Base-by-base conservation (phyloP, 768 basidiomycete species). In the Dentipellis fragilis region DNA sequence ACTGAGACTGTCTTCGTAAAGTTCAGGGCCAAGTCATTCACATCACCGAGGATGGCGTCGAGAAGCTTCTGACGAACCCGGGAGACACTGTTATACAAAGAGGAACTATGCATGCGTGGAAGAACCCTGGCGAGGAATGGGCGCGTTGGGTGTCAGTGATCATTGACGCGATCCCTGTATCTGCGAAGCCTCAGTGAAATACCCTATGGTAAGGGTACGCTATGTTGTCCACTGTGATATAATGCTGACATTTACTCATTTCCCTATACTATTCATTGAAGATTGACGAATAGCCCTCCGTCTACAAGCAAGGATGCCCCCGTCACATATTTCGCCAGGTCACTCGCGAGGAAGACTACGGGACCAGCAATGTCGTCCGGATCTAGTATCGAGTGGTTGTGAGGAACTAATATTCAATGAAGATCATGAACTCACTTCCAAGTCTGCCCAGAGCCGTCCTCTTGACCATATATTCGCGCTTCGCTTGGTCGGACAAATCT, bases 311-410 rank as follows among this genome's bases (percentile, higher is more conserved):
- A 67, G 19, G 78, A 78, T 35, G 83, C 74, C 16, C 84, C 84
- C 0, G 84, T 85, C 39, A 85, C 78, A 68, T 87, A 89, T 61
- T 76, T 79, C 4, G 84, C 81, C 55, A 88, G 71, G 59, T 87
- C 83, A 64, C 81, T 84, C 0, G 83, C 83, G 39, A 90, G 72
- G 67, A 89, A 90, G 1, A 87, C 78, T 8, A 81, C 82, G 0
- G 87, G 87, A 0, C 85, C 86, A 8, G 84, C 86, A 46, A 88
- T 77, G 62, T 88, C 87, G 42, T 83, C 81, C 3, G 86, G 85
- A 39, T 64, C 80, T 82, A 42, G 37, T 14, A 46, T 10, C 29
- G 42, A 21, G 11, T 58, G 17, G 51, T 37, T 49, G 14, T 14
- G n/a, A 17, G 17, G 16, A 17, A n/a, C 23, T 21, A 50, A n/a